Percentiles rank a stretch among this genome's conserved stretches.
These are phyloP conservation scores for Sistotremastrum niveocremeum DNA, from an alignment of 768 basidiomycete species.

Conservation along the genomic window DNA sequence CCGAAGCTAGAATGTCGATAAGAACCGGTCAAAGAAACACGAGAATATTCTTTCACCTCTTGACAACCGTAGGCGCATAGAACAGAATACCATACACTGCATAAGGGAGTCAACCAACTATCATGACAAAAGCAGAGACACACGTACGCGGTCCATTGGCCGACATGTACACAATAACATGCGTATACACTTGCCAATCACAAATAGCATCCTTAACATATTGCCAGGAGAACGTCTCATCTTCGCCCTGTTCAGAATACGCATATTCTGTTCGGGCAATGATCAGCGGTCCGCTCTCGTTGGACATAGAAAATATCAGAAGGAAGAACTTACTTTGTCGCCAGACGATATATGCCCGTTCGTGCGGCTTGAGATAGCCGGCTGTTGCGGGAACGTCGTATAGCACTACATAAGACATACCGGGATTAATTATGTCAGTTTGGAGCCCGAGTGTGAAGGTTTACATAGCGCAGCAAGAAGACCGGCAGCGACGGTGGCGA, in stretches of 20 bases:
- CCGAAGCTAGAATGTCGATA: too few species aligned
- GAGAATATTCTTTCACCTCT: too few species aligned
- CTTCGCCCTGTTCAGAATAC: conserved; percentile 43
- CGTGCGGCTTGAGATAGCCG: conserved; percentile 45
- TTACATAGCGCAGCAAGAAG: conserved; percentile 37
- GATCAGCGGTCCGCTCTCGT: too few species aligned
- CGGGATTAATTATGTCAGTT: too few species aligned
- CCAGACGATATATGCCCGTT: conserved; percentile 39
- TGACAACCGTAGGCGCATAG: too few species aligned
- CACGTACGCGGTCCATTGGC: conserved; percentile 44
- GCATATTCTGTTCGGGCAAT: conserved; percentile 28
- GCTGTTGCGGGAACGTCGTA: conserved; percentile 51
- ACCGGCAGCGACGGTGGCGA: conserved; percentile 44
- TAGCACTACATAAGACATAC: conserved; percentile 25
- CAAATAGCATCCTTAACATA: conserved; percentile 39
- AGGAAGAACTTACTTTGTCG: conserved; percentile 33
- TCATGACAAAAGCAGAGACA: background rate
- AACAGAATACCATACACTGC: too few species aligned
- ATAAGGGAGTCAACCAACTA: too few species aligned
- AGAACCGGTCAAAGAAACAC: too few species aligned
- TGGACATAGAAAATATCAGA: too few species aligned
- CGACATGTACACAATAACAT: conserved; percentile 46
- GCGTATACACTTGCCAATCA: conserved; percentile 64
- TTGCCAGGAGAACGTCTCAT: conserved; percentile 41
- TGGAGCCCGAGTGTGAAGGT: conserved; percentile 2